Conservation (phyloP, 2,329 filamentous ascomycete genomes). For the Neopestalotiopsis clavispora region DNA sequence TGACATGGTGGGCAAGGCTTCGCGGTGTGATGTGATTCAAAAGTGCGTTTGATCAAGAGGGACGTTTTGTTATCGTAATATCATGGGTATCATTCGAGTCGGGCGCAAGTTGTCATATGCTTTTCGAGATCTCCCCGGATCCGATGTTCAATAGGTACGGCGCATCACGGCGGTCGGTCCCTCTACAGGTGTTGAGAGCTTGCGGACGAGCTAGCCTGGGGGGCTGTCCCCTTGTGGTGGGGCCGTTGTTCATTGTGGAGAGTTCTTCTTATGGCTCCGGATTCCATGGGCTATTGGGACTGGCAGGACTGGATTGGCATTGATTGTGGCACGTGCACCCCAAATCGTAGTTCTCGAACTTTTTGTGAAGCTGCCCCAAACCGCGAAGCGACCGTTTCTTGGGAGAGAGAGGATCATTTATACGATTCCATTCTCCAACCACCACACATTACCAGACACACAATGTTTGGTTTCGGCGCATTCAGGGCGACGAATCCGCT, state of each 20-base stretch:
- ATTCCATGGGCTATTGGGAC: too few species aligned
- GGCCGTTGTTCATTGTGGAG: constrained; percentile 7
- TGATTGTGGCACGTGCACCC: neutral
- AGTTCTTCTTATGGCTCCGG: neutral
- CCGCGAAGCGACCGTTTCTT: neutral
- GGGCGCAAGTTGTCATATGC: neutral
- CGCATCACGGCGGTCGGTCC: neutral
- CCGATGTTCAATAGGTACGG: neutral
- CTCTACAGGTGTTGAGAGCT: neutral
- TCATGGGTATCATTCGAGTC: neutral
- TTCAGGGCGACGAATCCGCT: constrained; percentile 81
- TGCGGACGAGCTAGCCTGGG: neutral
- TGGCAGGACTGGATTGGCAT: too few species aligned
- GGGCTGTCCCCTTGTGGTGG: neutral
- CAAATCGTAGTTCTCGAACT: constrained; percentile 3
- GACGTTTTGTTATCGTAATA: neutral
- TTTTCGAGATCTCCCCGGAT: neutral
- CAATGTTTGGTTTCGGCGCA: constrained; percentile 85
- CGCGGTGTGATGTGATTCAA: too few species aligned
- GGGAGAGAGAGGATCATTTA: neutral
- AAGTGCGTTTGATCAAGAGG: neutral
- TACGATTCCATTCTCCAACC: constrained; percentile 8
- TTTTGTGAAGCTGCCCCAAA: neutral
- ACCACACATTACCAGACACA: constrained; percentile 37
- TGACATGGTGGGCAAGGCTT: constrained; percentile 66